These are phyloP conservation scores for Diaporthe sp. DNA, from an alignment of 2,329 filamentous ascomycete genomes.

Conservation along the genomic window DNA sequence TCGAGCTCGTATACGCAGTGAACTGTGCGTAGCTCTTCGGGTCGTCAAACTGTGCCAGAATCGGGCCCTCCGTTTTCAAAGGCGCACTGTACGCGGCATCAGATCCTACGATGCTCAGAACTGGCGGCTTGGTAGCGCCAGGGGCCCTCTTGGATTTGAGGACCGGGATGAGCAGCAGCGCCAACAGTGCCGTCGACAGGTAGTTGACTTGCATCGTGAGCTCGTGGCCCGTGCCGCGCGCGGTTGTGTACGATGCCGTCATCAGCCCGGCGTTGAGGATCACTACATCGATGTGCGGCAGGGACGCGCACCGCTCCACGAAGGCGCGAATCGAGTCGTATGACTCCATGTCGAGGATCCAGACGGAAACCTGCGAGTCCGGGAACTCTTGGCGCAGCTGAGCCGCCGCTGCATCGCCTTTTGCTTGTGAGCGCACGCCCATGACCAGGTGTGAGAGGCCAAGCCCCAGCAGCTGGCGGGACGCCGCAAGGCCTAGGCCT, in stretches of 20 bases:
- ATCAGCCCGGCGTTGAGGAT: conserved; percentile 52
- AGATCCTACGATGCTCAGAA: background rate
- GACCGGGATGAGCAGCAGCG: conserved; percentile 40
- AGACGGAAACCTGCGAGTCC: conserved; percentile 2
- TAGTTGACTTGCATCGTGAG: conserved; percentile 42
- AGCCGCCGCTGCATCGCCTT: conserved; percentile 45
- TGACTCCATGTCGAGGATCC: conserved; percentile 30
- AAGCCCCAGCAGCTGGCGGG: conserved; percentile 51
- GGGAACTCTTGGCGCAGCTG: conserved; percentile 10
- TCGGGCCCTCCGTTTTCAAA: background rate
- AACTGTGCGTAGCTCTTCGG: background rate
- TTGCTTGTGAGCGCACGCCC: conserved; percentile 51
- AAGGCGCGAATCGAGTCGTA: conserved; percentile 31
- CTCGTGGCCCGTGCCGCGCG: conserved; percentile 38
- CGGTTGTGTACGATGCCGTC: background rate
- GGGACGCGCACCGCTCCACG: conserved; percentile 43
- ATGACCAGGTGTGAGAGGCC: conserved; percentile 54
- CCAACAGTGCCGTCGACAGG: conserved; percentile 41
- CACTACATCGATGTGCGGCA: conserved; percentile 54
- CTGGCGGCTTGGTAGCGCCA: background rate
- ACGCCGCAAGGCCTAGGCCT: conserved; percentile 57
- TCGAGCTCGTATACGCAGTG: conserved; percentile 39
- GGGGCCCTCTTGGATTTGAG: conserved; percentile 37
- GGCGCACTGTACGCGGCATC: background rate
- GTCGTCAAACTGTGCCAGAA: background rate